Base-by-base conservation (phyloP, 768 basidiomycete species). In the Suillus luteus region DNA sequence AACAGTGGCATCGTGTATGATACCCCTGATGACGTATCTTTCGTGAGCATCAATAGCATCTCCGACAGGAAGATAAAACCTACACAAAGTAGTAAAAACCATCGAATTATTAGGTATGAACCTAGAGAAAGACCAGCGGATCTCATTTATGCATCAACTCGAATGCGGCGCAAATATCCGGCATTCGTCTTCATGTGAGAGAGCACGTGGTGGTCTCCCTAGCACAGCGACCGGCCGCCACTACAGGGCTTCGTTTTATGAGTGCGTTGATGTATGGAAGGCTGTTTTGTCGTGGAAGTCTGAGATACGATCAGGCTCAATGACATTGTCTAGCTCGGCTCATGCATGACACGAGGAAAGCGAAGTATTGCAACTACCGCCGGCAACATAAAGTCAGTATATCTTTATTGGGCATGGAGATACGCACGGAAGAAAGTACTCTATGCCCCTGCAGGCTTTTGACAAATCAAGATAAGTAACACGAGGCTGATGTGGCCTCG, bases 291-390 rank as follows among this genome's bases (percentile, higher is more conserved):
- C 64, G 3, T 44, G 55, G 19, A 69, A 68, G 3, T 57, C 62
- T 5, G 70, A 68, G 9, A 72, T 22, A 14, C 73, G 64, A 5
- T 66, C 62, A 1, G 31, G 41, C 22, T 75, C 76, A 11, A 73
- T 52, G 17, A 72, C 65, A 6, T 62, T 52, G 35, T 76, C 71
- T 6, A 77, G 55, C 59, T 75, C 69, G 1, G n/a, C 64, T 38
- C 71, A 67, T 0, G 70, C 75, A 38, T 73, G 4, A 69, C 68
- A 24, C 73, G 64, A 1, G 74, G 75, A 55, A 73, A 65, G 5
- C 64, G 52, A 9, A 68, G 66, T 72, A 75, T 72, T 6, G 67
- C 70, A 27, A 73, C 44, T 35, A 75, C 55, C 66, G 10, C 58
- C 1, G 4, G 9, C 27, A 31, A 52, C 27, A 52, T 31, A 10